phyloP scores from a whole-genome alignment of 1,284 basidiomycete genomes.

The Bjerkandera adusta region DNA sequence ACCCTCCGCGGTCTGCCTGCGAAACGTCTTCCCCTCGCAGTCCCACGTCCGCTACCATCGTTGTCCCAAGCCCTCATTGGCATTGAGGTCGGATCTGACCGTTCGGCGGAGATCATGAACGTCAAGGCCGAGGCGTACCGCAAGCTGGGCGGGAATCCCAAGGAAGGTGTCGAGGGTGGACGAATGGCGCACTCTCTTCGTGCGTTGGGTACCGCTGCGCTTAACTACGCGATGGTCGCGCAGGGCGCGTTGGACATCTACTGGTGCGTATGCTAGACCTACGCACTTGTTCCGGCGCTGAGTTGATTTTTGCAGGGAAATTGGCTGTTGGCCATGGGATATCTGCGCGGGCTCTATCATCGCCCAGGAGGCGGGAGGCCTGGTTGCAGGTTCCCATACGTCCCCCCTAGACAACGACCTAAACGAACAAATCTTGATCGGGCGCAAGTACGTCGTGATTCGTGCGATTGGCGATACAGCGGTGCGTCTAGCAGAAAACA shows the following conservation, averaged over 20 bases:
- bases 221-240: conserved; percentile 83
- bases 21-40: conserved; percentile 71
- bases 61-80: conserved; percentile 82
- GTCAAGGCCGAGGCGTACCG: conserved; percentile 74
- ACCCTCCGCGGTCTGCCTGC: conserved; percentile 49
- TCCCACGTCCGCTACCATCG: conserved; percentile 67
- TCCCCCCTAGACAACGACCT: conserved; percentile 49
- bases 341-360: conserved; percentile 93
- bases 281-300: not conserved
- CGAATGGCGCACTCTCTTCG: conserved; percentile 88
- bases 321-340: conserved; percentile 94
- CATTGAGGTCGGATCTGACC: conserved; percentile 92
- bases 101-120: conserved; percentile 54
- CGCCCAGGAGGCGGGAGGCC: conserved; percentile 85
- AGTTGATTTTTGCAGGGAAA: conserved; percentile 60
- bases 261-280: conserved; percentile 48
- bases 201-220: conserved; percentile 81
- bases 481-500: conserved; percentile 34
- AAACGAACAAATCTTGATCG: conserved; percentile 71
- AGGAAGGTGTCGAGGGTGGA: conserved; percentile 63
- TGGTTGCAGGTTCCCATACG: conserved; percentile 68
- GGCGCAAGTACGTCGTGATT: conserved; percentile 86
- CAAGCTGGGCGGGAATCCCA: conserved; percentile 75
- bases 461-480: conserved; percentile 60
- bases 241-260: conserved; percentile 84